Evolutionary conservation across 495 filamentous ascomycete species (phyloP).

Genomic region (Podospora appendiculata): DNA sequence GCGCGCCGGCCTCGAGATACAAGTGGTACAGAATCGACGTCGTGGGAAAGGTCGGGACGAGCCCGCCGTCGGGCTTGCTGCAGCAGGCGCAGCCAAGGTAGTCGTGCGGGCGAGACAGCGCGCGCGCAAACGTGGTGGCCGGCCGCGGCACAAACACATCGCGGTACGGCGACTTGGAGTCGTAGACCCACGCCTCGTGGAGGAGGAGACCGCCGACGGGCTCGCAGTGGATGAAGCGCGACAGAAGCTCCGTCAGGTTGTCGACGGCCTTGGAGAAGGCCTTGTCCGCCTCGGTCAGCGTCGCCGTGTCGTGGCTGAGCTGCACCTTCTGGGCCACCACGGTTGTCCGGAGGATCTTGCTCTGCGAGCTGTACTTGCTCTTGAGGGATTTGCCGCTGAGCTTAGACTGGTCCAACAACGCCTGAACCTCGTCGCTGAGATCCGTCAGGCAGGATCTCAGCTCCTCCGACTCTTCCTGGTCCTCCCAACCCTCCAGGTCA

Average conservation of each 20-base stretch:
- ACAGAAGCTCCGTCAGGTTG: constrained; percentile 47
- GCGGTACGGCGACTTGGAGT: constrained; percentile 67
- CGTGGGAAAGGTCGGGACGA: constrained; percentile 62
- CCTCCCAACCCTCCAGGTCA: constrained; percentile 21
- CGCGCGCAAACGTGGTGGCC: constrained; percentile 71
- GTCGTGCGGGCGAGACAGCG: constrained; percentile 71
- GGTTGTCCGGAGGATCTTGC: constrained; percentile 68
- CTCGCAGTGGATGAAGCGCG: constrained; percentile 47
- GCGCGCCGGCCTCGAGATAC: constrained; percentile 78
- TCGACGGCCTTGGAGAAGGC: constrained; percentile 71
- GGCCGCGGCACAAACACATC: constrained; percentile 78
- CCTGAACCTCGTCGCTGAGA: constrained; percentile 31
- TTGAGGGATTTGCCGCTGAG: constrained; percentile 45
- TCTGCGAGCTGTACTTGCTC: constrained; percentile 67
- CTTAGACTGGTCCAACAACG: constrained; percentile 31
- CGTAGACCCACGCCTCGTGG: constrained; percentile 78
- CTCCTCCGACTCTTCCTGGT: constrained; percentile 24
- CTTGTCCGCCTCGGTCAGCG: constrained; percentile 64
- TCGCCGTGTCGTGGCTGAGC: constrained; percentile 71
- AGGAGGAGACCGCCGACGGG: constrained; percentile 59
- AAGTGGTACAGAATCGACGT: constrained; percentile 82
- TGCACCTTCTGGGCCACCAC: constrained; percentile 82
- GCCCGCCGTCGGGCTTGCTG: constrained; percentile 31
- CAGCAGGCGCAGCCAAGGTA: constrained; percentile 76
- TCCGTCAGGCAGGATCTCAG: constrained; percentile 25